Evolutionary conservation across 192 early-diverging fungal genomes (phyloP).

Genomic region (Spizellomyces punctatus): DNA sequence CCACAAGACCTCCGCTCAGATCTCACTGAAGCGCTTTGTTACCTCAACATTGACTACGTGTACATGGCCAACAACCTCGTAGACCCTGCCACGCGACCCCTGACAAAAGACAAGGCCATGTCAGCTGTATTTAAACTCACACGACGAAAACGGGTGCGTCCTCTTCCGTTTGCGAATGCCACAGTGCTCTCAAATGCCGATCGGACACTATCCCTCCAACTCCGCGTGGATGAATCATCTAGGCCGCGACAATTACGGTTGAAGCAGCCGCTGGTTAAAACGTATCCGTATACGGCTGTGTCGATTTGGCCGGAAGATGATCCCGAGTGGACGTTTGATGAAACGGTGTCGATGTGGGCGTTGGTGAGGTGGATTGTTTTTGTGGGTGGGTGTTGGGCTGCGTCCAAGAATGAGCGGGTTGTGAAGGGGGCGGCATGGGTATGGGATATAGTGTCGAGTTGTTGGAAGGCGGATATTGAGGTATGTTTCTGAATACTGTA

Average conservation of each 20-base stretch:
- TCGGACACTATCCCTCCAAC: slow-evolving; percentile 12
- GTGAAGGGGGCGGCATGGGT: background rate
- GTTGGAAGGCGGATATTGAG: slow-evolving; percentile 32
- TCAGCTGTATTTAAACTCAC: slow-evolving; percentile 28
- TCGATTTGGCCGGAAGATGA: slow-evolving; percentile 38
- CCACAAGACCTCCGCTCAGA: slow-evolving; percentile 12
- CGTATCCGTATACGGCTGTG: slow-evolving; percentile 23
- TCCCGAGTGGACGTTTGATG: slow-evolving; percentile 23
- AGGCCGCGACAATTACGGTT: background rate
- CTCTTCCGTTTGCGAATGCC: slow-evolving; percentile 18
- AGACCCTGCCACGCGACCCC: background rate
- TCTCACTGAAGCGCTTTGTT: slow-evolving; percentile 3
- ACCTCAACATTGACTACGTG: slow-evolving; percentile 17
- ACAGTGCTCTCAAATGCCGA: slow-evolving; percentile 13
- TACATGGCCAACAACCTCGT: slow-evolving; percentile 14
- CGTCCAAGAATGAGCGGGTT: background rate
- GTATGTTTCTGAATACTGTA: background rate
- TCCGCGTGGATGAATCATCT: slow-evolving; percentile 16
- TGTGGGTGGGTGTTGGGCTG: background rate
- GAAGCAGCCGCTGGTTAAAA: background rate
- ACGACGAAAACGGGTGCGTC: slow-evolving; percentile 11
- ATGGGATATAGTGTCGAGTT: slow-evolving; percentile 5
- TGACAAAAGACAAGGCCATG: slow-evolving; percentile 10
- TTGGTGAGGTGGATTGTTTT: background rate
- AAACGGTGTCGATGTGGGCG: background rate